Base-by-base conservation (phyloP, 805 yeast species). In the Pichia occidentalis region DNA sequence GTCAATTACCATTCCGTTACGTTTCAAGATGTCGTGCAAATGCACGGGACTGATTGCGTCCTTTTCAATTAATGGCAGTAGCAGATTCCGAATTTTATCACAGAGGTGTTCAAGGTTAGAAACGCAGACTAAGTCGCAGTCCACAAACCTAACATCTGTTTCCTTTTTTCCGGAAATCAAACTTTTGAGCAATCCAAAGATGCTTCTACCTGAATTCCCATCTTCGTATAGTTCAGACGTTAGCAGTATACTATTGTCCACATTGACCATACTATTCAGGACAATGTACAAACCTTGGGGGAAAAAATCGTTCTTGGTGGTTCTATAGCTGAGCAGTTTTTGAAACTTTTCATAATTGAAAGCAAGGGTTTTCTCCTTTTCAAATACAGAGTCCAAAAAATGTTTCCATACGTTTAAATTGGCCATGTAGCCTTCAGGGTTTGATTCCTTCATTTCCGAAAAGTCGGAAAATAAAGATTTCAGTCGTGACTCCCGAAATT, bases 381-480 rank as follows among this genome's bases (percentile, higher is more conserved):
- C 46, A 29, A 65, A 59, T 5, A 51, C 47, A 36, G 26, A 45
- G 24, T 4, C 34, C 28, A 72, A 49, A 9, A 66, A 57, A 5
- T 50, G 44, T 32, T 52, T 59, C 79, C 79, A 73, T 3, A 73
- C 70, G 4, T 47, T 47, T 11, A 72, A 19, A 44, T 73, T 73
- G 12, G 78, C 78, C 17, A 54, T 63, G 39, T 60, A 71, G 6
- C 79, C 79, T 39, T 68, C 75, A 4, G 59, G 61, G 43, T 73
- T 73, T 3, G 54, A 32, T 10, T 64, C 68, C 39, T 59, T 56
- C 22, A 73, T 55, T n/a, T 64, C 55, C 8, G 58, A 45, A 45
- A 70, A 73, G 44, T 72, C 68, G 3, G 75, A 68, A 42, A 62
- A 73, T 29, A 73, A 57, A n/a, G 77, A 71, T 5, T 59, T 52